These are phyloP conservation scores for Cryptococcus sp. DNA, from an alignment of 1,284 basidiomycete species.

Conservation along the genomic window DNA sequence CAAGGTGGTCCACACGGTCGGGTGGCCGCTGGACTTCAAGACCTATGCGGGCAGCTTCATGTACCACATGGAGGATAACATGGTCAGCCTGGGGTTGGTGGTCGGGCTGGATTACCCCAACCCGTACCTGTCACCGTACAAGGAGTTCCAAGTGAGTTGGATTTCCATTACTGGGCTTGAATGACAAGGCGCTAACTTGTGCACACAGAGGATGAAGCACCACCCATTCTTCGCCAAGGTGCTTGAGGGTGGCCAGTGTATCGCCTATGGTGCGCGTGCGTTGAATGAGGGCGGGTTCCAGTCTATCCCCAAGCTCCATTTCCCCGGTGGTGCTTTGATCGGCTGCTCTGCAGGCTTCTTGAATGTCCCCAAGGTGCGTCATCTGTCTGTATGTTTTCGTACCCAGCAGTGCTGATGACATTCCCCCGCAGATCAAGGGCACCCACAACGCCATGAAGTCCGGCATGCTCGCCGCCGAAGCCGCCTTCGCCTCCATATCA, in stretches of 20 bases:
- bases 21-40: constrained; percentile 80
- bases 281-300: constrained; percentile 95
- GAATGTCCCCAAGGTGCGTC: constrained; percentile 74
- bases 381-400: too few relatives aligned
- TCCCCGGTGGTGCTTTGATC: constrained; percentile 92
- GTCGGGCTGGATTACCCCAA: constrained; percentile 94
- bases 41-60: constrained; percentile 94
- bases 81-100: constrained; percentile 88
- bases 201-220: constrained; percentile 91
- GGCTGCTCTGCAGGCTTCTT: constrained; percentile 96
- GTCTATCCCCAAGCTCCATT: constrained; percentile 84
- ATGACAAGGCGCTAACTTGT: background rate
- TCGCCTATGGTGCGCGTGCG: constrained; percentile 88
- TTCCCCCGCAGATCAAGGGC: constrained; percentile 72
- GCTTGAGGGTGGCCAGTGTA: constrained; percentile 70
- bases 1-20: constrained; percentile 86
- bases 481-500: constrained; percentile 66
- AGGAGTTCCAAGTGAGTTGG: constrained; percentile 74
- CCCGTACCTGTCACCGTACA: constrained; percentile 88
- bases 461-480: constrained; percentile 93
- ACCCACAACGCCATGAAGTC: constrained; percentile 99
- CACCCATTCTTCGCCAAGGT: constrained; percentile 85
- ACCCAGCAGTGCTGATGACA: too few relatives aligned
- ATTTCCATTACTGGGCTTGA: background rate
- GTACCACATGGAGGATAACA: constrained; percentile 93